These are phyloP conservation scores for Aspergillus ruber DNA, from an alignment of 2,329 filamentous ascomycete species.

Conservation along the genomic window DNA sequence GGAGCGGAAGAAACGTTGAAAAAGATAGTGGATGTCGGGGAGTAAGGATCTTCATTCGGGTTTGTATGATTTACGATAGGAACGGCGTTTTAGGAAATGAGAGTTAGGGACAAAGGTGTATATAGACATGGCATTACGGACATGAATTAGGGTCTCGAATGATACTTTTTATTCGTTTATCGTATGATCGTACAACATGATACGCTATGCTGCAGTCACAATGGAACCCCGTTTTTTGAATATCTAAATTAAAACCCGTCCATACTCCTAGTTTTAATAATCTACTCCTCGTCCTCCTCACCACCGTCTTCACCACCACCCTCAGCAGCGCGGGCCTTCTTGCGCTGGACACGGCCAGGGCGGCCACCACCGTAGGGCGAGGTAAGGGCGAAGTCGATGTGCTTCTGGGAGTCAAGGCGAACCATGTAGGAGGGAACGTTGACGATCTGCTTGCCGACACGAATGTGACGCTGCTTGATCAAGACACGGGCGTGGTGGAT, in stretches of 20 bases:
- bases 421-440: conserved; percentile 99
- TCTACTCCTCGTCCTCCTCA: conserved; percentile 66
- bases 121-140: not conserved
- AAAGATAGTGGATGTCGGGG: conserved; percentile 27
- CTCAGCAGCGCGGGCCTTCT: conserved; percentile 98
- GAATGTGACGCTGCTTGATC: conserved; percentile 99
- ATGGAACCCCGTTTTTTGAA: conserved; percentile 27
- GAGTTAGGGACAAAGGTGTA: not conserved
- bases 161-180: conserved; percentile 27
- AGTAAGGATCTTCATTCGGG: conserved; percentile 12
- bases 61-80: conserved; percentile 17
- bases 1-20: conserved; percentile 37
- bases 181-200: conserved; percentile 37
- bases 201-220: conserved; percentile 33
- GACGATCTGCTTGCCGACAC: conserved; percentile 99
- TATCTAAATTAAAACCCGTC: conserved; percentile 33
- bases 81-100: conserved; percentile 17
- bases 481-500: conserved; percentile 99
- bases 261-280: conserved; percentile 33
- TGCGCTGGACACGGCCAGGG: conserved; percentile 95
- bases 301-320: conserved; percentile 53
- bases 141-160: conserved; percentile 23
- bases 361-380: conserved; percentile 97
- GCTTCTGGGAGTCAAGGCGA: conserved; percentile 99
- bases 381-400: conserved; percentile 98